phyloP scores from a whole-genome alignment of 2,329 filamentous ascomycete genomes.

The Lachnellula suecica region DNA sequence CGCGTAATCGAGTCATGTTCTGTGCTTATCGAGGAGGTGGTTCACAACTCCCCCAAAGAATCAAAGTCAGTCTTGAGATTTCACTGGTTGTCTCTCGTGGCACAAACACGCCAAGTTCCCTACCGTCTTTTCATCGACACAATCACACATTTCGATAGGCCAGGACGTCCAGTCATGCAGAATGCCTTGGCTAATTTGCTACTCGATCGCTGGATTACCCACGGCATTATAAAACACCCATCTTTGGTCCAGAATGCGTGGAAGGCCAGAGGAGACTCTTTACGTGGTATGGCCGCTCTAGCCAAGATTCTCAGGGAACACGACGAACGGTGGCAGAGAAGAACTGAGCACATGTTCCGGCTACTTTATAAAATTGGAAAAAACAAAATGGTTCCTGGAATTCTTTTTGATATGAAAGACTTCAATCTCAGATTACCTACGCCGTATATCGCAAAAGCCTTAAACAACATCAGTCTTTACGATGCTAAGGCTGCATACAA shows the following conservation, averaged over 20 bases:
- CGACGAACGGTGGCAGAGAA: constrained; percentile 5
- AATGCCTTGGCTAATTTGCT: background rate
- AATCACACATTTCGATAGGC: background rate
- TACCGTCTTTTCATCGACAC: constrained; percentile 6
- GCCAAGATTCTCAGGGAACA: constrained; percentile 14
- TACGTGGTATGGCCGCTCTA: constrained; percentile 8
- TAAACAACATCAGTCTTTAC: constrained; percentile 14
- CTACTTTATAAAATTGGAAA: constrained; percentile 12
- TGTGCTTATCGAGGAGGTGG: background rate
- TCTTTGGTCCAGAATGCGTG: constrained; percentile 12
- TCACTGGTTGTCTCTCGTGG: constrained; percentile 20
- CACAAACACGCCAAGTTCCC: constrained; percentile 11
- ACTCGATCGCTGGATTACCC: constrained; percentile 20
- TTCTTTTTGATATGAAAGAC: constrained; percentile 9
- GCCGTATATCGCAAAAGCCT: constrained; percentile 5
- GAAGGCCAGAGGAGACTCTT: constrained; percentile 1
- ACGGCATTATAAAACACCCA: constrained; percentile 9
- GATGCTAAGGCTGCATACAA: constrained; percentile 8
- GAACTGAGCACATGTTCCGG: constrained; percentile 8
- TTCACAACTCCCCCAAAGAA: background rate
- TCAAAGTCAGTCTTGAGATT: background rate
- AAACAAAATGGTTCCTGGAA: constrained; percentile 5
- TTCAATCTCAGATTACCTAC: constrained; percentile 9
- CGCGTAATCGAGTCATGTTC: constrained; percentile 10
- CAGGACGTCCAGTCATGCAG: background rate